Conservation (phyloP, 768 basidiomycete genomes). For the Mycena belliarum region DNA sequence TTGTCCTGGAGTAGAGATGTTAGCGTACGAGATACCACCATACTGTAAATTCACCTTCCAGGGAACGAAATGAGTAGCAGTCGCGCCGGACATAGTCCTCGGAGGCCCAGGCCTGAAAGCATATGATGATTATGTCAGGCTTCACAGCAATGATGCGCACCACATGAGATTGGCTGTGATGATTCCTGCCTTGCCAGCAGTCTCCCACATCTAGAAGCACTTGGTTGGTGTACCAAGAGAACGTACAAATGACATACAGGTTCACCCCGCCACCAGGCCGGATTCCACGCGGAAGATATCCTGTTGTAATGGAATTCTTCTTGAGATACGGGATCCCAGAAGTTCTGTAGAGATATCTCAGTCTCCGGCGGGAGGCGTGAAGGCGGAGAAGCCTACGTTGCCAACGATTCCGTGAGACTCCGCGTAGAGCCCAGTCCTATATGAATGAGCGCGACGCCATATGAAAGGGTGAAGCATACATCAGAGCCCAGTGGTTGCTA, state of each 20-base stretch:
- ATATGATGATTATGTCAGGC: not conserved
- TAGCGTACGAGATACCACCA: not conserved
- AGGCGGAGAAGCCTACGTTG: constrained; percentile 53
- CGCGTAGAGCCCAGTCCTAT: constrained; percentile 85
- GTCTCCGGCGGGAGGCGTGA: not conserved
- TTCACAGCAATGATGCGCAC: constrained; percentile 34
- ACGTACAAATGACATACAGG: constrained; percentile 50
- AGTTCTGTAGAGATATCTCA: constrained; percentile 58
- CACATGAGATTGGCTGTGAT: constrained; percentile 91
- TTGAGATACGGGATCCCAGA: constrained; percentile 73
- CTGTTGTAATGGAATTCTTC: constrained; percentile 75
- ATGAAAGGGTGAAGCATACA: constrained; percentile 45
- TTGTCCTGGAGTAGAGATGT: constrained; percentile 44
- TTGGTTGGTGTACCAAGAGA: not conserved
- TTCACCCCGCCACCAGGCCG: constrained; percentile 87
- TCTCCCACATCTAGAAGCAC: constrained; percentile 81
- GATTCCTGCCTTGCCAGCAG: constrained; percentile 70
- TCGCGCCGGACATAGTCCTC: constrained; percentile 59
- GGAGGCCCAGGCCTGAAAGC: constrained; percentile 78
- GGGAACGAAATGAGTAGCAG: constrained; percentile 76
- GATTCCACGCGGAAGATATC: constrained; percentile 59
- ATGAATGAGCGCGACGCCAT: constrained; percentile 2
- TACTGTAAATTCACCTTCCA: constrained; percentile 55
- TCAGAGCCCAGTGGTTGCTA: constrained; percentile 88
- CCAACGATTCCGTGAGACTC: constrained; percentile 92